Evolutionary conservation across 2,329 filamentous ascomycete species (phyloP), one percentile per base, ranked within the genome.

Genomic region (Botrytis medusae): DNA sequence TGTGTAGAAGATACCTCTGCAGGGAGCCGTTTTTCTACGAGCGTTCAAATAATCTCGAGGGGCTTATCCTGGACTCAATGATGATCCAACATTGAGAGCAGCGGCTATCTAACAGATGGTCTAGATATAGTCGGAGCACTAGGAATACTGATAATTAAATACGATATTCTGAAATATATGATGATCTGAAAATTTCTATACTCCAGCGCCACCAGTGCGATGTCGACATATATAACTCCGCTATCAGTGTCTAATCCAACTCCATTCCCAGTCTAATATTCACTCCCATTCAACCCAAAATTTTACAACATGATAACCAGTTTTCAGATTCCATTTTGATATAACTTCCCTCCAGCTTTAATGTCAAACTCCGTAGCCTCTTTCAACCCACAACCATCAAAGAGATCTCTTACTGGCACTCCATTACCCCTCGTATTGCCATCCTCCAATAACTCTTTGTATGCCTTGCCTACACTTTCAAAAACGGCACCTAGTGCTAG

Each of bases 311-410:
- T 29, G 51, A 57, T 57, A 4, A 4, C 2, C 25, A 61, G 9
- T 61, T 6, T 40, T 37, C 12, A 32, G 20, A 65, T n/a, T 1
- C 44, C 44, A 37, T 65, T 54, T 34, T 51, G n/a, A 32, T 63
- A 42, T 10, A 60, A 14, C 3, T n/a, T 65, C 2, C 44, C 60
- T 16, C 60, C 60, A 48, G 60, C 69, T 46, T 42, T 40, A 29
- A 40, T 32, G 42, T 67, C 20, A 65, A 72, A 62, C 22, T 37
- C 34, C 20, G 46, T 42, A 42, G 37, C 37, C 12, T 54, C 48
- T 57, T 72, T 72, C 46, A 67, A 57, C n/a, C 61, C 34, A 72
- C 34, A 72, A 44, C 60, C 40, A 32, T 67, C 37, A 40, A 67
- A 72, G 40, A 72, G 59, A 42, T 57, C 34, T 54, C 42, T 44